phyloP scores from a whole-genome alignment of 2,329 filamentous ascomycete genomes.

The Kalaharituber pfeilii region DNA sequence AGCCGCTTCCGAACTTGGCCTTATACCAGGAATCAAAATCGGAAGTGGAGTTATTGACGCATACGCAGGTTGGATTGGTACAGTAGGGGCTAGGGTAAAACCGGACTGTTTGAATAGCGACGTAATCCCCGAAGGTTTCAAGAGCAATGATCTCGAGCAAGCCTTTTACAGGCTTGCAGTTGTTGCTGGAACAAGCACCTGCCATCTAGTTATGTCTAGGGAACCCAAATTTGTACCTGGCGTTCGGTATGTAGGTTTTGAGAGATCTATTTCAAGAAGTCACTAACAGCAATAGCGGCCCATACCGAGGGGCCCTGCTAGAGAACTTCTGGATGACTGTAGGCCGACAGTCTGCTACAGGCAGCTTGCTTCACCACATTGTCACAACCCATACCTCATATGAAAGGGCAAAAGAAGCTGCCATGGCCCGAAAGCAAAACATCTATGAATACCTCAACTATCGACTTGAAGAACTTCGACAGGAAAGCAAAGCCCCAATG shows the following conservation, averaged over 20 bases:
- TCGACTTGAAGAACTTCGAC: conserved; percentile 60
- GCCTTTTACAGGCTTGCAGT: conserved; percentile 85
- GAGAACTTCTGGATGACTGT: conserved; percentile 94
- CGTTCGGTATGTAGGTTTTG: conserved; percentile 45
- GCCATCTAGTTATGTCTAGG: conserved; percentile 88
- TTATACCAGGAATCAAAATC: conserved; percentile 74
- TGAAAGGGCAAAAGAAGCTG: conserved; percentile 58
- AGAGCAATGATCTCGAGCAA: conserved; percentile 74
- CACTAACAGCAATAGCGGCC: conserved; percentile 35
- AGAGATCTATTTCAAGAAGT: conserved; percentile 1
- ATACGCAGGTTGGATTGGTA: conserved; percentile 96
- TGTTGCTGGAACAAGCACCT: conserved; percentile 92
- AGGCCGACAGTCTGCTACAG: conserved; percentile 89
- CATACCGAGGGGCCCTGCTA: conserved; percentile 83
- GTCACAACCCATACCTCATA: conserved; percentile 90
- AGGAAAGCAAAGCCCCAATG: conserved; percentile 51
- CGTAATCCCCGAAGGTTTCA: conserved; percentile 43
- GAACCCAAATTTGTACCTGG: conserved; percentile 86
- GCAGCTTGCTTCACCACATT: conserved; percentile 83
- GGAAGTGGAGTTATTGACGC: conserved; percentile 96
- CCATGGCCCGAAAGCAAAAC: conserved; percentile 66
- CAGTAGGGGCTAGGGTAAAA: conserved; percentile 80
- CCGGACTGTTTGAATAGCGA: conserved; percentile 26
- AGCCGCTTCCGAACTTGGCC: conserved; percentile 65
- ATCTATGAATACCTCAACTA: conserved; percentile 92